Percentiles rank a stretch among this genome's conserved stretches.
phyloP scores from a whole-genome alignment of 805 yeast species.

The Pichia membranifaciens region DNA sequence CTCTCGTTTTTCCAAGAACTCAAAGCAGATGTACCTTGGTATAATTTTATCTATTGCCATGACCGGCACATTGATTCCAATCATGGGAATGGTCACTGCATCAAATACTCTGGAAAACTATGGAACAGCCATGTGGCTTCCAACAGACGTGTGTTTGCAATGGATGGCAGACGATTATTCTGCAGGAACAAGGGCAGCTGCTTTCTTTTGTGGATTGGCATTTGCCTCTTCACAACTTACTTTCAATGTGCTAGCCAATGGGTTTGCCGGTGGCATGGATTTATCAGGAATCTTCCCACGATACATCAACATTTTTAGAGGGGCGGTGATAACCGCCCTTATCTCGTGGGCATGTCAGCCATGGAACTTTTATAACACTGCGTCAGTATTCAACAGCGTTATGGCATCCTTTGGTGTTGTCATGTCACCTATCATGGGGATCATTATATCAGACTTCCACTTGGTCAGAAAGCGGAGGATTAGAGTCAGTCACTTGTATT shows the following conservation, averaged over 20 bases:
- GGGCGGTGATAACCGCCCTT: constrained; percentile 36
- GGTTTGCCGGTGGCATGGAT: constrained; percentile 45
- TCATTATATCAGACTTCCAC: constrained; percentile 35
- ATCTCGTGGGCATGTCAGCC: constrained; percentile 34
- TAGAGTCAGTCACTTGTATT: constrained; percentile 18
- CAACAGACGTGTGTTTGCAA: constrained; percentile 34
- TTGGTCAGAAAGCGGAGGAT: constrained; percentile 35
- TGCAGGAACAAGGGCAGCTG: constrained; percentile 40
- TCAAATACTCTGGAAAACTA: constrained; percentile 32
- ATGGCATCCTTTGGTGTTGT: constrained; percentile 29
- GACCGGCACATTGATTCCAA: constrained; percentile 36
- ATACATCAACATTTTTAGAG: constrained; percentile 39
- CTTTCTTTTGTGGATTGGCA: constrained; percentile 41
- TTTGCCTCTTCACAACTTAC: constrained; percentile 34
- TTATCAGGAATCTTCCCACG: constrained; percentile 41
- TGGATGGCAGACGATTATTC: constrained; percentile 37
- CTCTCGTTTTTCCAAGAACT: constrained; percentile 20
- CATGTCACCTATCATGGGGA: constrained; percentile 34
- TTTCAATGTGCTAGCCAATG: constrained; percentile 34
- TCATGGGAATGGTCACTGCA: constrained; percentile 40
- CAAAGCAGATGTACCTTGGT: constrained; percentile 14
- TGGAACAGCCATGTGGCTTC: constrained; percentile 36
- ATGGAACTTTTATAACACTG: constrained; percentile 34
- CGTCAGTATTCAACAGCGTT: constrained; percentile 30
- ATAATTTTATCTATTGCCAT: constrained; percentile 36